These are phyloP conservation scores for Allomyces macrogynus DNA, from an alignment of 192 early-diverging fungal species.

Conservation along the genomic window DNA sequence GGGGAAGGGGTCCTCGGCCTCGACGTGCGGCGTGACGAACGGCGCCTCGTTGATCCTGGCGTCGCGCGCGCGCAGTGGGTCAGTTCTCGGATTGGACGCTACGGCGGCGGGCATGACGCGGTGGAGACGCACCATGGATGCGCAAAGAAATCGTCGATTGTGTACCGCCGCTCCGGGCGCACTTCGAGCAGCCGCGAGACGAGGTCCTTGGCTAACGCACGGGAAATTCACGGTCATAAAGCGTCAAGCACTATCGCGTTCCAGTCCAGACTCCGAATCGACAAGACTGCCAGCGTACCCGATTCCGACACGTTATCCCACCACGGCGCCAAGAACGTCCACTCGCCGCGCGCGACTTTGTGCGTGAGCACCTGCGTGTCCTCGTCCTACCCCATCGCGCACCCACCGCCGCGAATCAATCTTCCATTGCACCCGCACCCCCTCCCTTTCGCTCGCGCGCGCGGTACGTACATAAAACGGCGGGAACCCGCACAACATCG, in stretches of 20 bases:
- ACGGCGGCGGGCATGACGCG: too few species aligned
- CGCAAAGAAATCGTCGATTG: slow-evolving; percentile 55
- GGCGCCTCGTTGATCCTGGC: too few species aligned
- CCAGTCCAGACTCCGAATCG: background rate
- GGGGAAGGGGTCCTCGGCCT: too few species aligned
- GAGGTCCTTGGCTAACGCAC: slow-evolving; percentile 43
- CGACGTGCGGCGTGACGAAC: too few species aligned
- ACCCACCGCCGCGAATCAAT: background rate
- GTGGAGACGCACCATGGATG: slow-evolving; percentile 55
- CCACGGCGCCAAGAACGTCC: slow-evolving; percentile 67
- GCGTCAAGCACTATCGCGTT: too few species aligned
- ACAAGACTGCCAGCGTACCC: slow-evolving; percentile 9
- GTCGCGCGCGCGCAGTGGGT: too few species aligned
- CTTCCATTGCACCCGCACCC: background rate
- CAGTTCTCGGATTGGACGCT: background rate
- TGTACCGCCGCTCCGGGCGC: slow-evolving; percentile 47
- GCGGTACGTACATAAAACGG: slow-evolving; percentile 28
- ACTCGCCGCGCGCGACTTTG: slow-evolving; percentile 70
- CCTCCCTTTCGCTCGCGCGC: background rate
- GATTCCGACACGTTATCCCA: slow-evolving; percentile 69
- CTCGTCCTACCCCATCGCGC: slow-evolving; percentile 46
- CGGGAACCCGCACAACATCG: slow-evolving; percentile 58
- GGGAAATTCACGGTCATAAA: too few species aligned
- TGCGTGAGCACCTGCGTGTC: slow-evolving; percentile 51
- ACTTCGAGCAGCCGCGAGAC: slow-evolving; percentile 46